phyloP scores from a whole-genome alignment of 2,329 filamentous ascomycete species.

The Xylaria sp. region DNA sequence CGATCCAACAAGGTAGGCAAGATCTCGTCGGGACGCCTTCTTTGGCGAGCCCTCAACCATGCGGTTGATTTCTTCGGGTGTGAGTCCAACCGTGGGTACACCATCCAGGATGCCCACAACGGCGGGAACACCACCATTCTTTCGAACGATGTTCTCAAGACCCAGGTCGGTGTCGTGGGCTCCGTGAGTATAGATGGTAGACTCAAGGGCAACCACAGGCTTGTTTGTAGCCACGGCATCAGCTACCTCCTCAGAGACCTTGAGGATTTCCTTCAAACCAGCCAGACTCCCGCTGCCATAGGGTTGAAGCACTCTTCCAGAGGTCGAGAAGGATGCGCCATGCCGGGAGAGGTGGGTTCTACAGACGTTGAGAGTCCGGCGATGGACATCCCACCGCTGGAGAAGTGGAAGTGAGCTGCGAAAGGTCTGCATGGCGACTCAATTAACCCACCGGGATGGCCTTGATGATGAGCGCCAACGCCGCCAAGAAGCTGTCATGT shows the following conservation, averaged over 20 bases:
- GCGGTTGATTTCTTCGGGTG: conserved; percentile 62
- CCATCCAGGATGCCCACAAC: conserved; percentile 87
- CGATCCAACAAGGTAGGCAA: conserved; percentile 74
- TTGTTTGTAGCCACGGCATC: conserved; percentile 68
- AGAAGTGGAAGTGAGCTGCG: conserved; percentile 12
- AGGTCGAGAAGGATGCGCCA: conserved; percentile 15
- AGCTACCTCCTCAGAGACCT: conserved; percentile 74
- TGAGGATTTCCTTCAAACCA: conserved; percentile 49
- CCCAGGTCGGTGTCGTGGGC: conserved; percentile 66
- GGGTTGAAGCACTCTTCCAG: conserved; percentile 8
- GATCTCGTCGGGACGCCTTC: conserved; percentile 83
- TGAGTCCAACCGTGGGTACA: conserved; percentile 73
- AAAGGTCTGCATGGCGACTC: conserved; percentile 18
- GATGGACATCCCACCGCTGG: conserved; percentile 7
- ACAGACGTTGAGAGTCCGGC: neutral
- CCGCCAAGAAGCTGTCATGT: neutral
- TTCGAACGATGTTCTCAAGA: conserved; percentile 75
- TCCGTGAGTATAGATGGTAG: conserved; percentile 95
- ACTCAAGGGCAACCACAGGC: conserved; percentile 89
- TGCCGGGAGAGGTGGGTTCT: conserved; percentile 1
- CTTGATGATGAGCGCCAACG: neutral
- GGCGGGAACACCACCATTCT: conserved; percentile 77
- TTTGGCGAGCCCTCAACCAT: conserved; percentile 66
- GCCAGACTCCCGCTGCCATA: conserved; percentile 21
- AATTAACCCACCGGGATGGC: neutral